Base-by-base conservation (phyloP, 2,329 filamentous ascomycete genomes). In the Paraphaeosphaeria minitans region DNA sequence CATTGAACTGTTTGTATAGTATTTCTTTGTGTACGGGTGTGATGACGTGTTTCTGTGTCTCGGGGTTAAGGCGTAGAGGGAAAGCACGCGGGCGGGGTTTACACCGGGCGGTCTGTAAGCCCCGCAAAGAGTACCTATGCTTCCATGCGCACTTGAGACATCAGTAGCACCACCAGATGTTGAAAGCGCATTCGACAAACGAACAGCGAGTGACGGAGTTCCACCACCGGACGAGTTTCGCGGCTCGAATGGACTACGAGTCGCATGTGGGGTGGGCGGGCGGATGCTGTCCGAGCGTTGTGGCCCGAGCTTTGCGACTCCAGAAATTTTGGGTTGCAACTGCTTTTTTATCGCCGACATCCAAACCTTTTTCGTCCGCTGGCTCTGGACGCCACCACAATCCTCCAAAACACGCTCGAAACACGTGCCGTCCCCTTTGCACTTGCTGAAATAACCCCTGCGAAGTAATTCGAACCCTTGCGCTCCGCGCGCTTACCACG, bases 331-430 rank as follows among this genome's bases (percentile, higher is more conserved):
- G 31, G 45, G 45, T 27, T 14, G 31, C 31, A 21, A 16, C 27
- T 48, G 47, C 29, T 24, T n/a, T 37, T 29, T 21, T 22, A 24
- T 43, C 22, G 22, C 27, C 31, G 31, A 53, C 50, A 31, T 8
- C 50, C 50, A 37, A 42, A 13, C 22, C 21, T 43, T 53, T 53
- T 43, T 42, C 24, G 37, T 50, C 29, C 47, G 33, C 31, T 31
- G 22, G 31, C 27, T 31, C 29, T 31, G 37, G 14, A 39, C 37
- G n/a, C 16, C 13, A 39, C n/a, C 37, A n/a, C 37, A 8, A 1
- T n/a, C 3, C 29, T 8, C 29, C 24, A 2, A 12, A 4, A 31
- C 31, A 24, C 16, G 7, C 12, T 12, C 47, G 16, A 35, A 24
- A 13, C 31, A 24, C n/a, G 41, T 19, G 22, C 47, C n/a, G 37